Conservation (phyloP, 2,329 filamentous ascomycete genomes). For the Colletotrichum tropicale region DNA sequence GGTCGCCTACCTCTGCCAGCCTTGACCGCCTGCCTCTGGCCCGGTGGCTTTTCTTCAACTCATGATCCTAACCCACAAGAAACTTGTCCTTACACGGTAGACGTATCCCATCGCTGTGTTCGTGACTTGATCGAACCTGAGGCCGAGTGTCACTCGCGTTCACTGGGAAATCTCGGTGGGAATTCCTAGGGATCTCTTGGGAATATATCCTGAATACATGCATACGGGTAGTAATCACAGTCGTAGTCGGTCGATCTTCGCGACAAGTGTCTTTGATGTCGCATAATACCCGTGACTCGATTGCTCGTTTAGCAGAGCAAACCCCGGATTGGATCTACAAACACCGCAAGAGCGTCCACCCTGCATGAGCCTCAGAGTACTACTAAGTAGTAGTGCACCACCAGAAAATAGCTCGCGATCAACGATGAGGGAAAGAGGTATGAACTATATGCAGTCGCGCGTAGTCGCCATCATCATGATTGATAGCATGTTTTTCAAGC, state of each 20-base stretch:
- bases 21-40: neutral
- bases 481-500: neutral
- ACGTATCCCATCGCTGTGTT: neutral
- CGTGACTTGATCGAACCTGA: neutral
- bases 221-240: neutral
- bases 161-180: neutral
- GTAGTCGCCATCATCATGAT: neutral
- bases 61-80: neutral
- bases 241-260: neutral
- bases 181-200: neutral
- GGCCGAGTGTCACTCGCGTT: neutral
- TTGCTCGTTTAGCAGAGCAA: neutral
- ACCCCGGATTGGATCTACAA: neutral
- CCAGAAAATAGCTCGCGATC: neutral
- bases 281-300: neutral
- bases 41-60: neutral
- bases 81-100: neutral
- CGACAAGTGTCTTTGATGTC: neutral
- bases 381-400: neutral
- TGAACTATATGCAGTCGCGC: neutral
- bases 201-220: neutral
- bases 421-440: neutral
- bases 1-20: neutral
- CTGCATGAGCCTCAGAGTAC: neutral
- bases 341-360: neutral